Base-by-base conservation (phyloP, 1,284 basidiomycete species). In the Coniferiporia weirii region DNA sequence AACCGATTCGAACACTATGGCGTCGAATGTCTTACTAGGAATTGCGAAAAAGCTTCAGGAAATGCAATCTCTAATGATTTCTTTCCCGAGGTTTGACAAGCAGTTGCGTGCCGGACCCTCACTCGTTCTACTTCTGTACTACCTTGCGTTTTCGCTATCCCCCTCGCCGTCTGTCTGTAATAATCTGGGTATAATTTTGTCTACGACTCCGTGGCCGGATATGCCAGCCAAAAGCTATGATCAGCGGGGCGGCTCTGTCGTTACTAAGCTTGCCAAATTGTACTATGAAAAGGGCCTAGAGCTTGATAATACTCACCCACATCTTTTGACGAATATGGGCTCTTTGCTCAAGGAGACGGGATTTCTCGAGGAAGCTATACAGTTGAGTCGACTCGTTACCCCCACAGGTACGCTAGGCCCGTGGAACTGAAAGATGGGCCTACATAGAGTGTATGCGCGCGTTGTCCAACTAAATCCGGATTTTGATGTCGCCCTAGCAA, bases 271-370 rank as follows among this genome's bases (percentile, higher is more conserved):
- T n/a, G 84, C 84, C 0, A 71, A 76, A 54, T 67, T 75, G 35
- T 85, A 79, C 67, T 85, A 85, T 66, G 73, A 78, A 19, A 73
- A 76, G 43, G 83, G 83, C 7, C 69, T 85, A 45, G 36, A 54
- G 61, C 68, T 81, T n/a, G 81, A 85, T 60, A 72, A 76, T 7
- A 70, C 72, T 4, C 81, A 85, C 62, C 81, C 84, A 15, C 82
- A 85, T 66, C 69, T 85, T 6, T 75, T 84, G 63, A 83, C 82
- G 6, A 85, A 85, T 63, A 70, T 83, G 7, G 83, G 83, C 1
- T 83, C 81, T 10, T 74, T 85, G 3, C 68, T 83, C 55, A 85
- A 84, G 66, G 84, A 85, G 63, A 75, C 80, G 49, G 82, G 82
- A 4, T 73, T 79, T 19, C 71, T 77, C 1, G 72, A 72, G 0